These are phyloP conservation scores for Yamadazyma mexicana DNA, from an alignment of 1,139 yeast species.

Conservation along the genomic window DNA sequence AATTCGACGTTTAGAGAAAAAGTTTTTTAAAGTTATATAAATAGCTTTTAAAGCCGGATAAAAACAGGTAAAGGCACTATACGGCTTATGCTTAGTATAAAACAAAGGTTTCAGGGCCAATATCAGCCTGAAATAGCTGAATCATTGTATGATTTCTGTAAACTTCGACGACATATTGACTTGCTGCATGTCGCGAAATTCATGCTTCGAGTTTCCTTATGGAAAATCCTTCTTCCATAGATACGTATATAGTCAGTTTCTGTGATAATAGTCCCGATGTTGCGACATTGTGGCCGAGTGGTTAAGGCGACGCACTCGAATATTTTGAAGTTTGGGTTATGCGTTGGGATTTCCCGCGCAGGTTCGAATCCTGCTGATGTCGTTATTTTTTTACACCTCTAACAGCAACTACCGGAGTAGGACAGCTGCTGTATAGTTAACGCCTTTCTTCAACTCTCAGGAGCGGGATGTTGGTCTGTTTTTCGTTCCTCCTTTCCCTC, in stretches of 20 bases:
- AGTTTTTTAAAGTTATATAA: too few relatives aligned
- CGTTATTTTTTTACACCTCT: slow-evolving; percentile 39
- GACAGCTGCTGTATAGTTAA: too few relatives aligned
- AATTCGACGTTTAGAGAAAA: too few relatives aligned
- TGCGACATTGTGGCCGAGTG: slow-evolving; percentile 72
- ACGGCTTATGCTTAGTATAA: too few relatives aligned
- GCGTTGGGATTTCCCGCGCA: slow-evolving; percentile 88
- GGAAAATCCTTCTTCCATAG: neutral
- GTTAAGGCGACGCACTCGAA: slow-evolving; percentile 84
- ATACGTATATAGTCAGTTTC: neutral
- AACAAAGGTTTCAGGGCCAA: too few relatives aligned
- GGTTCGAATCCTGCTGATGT: slow-evolving; percentile 91
- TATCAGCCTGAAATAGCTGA: neutral
- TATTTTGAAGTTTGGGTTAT: slow-evolving; percentile 29
- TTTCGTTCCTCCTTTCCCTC: neutral
- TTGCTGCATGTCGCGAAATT: neutral
- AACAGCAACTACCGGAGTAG: neutral
- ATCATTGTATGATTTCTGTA: too few relatives aligned
- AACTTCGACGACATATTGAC: too few relatives aligned
- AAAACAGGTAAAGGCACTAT: too few relatives aligned
- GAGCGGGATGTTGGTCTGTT: too few relatives aligned
- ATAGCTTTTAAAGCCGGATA: too few relatives aligned
- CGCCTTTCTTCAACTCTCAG: too few relatives aligned
- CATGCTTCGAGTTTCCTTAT: too few relatives aligned
- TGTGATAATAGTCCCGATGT: neutral